phyloP scores from a whole-genome alignment of 176 grass and related monocot species.

The Elymus sibiricus region DNA sequence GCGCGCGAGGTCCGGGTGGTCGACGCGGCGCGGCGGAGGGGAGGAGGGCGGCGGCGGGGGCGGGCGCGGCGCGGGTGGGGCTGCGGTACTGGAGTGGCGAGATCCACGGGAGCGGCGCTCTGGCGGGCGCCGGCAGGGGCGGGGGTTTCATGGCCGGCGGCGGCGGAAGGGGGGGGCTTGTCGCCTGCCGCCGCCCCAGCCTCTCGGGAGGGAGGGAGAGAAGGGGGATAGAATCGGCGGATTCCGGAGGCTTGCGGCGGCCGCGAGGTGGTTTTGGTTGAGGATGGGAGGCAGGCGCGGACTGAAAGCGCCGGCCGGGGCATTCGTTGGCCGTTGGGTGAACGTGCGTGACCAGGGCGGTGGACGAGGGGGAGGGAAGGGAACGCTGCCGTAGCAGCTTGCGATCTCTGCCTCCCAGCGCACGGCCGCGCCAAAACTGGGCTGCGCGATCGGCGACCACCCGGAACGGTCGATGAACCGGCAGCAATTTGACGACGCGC shows the following conservation, averaged over 20 bases:
- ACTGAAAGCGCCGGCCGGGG: not conserved
- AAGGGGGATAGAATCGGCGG: not conserved
- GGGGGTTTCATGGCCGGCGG: constrained; percentile 5
- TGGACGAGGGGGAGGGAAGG: too few species aligned
- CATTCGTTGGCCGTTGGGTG: not conserved
- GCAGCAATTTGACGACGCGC: too few species aligned
- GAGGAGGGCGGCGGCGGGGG: constrained; percentile 15
- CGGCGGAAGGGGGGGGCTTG: not conserved
- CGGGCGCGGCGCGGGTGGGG: not conserved
- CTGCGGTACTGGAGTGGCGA: constrained; percentile 67
- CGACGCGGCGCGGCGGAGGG: constrained; percentile 34
- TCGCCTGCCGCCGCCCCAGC: not conserved
- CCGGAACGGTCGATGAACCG: too few species aligned
- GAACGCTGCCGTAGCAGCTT: too few species aligned
- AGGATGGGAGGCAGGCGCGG: not conserved
- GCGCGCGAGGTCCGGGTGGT: constrained; percentile 61
- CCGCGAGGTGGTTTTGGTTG: too few species aligned
- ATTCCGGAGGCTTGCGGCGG: not conserved
- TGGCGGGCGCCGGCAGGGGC: not conserved
- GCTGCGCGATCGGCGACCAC: too few species aligned
- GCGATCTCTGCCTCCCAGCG: too few species aligned
- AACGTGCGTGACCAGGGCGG: too few species aligned
- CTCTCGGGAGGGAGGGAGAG: not conserved
- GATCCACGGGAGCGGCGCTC: constrained; percentile 50
- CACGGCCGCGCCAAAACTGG: too few species aligned